These are phyloP conservation scores for Coniochaeta sp. DNA, from an alignment of 2,329 filamentous ascomycete genomes.

Conservation along the genomic window DNA sequence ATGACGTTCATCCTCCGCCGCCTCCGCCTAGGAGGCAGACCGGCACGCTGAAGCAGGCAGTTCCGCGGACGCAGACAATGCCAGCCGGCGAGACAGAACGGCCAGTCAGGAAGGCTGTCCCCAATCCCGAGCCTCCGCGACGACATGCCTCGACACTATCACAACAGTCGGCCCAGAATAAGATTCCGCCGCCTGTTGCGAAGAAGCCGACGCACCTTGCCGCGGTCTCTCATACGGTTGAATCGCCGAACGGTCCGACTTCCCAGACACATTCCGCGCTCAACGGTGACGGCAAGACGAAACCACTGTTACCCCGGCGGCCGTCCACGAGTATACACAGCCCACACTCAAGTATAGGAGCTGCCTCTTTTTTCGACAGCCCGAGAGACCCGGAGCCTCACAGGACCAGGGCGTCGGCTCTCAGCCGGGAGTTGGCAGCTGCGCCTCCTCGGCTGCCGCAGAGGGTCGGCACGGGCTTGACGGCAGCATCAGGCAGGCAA, in stretches of 20 bases:
- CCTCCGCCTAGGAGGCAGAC: conserved; percentile 35
- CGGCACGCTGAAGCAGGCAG: conserved; percentile 5
- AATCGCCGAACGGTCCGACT: conserved; percentile 10
- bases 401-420: not conserved
- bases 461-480: not conserved
- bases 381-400: not conserved
- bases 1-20: conserved; percentile 17
- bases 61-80: conserved; percentile 2
- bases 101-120: conserved; percentile 11
- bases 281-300: not conserved
- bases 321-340: not conserved
- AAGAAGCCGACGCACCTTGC: conserved; percentile 54
- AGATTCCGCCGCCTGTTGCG: conserved; percentile 49
- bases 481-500: not conserved
- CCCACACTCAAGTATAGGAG: not conserved
- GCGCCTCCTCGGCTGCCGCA: not conserved
- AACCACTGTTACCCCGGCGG: not conserved
- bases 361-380: not conserved
- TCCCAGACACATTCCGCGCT: conserved; percentile 3
- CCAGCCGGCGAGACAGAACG: not conserved
- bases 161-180: conserved; percentile 29
- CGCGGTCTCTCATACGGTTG: conserved; percentile 21
- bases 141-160: conserved; percentile 28
- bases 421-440: not conserved
- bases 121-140: conserved; percentile 16